Percentiles rank a stretch among this genome's conserved stretches.
Evolutionary conservation across 179 eudicot genomes (phyloP).

Genomic region (Actinidia arguta): DNA sequence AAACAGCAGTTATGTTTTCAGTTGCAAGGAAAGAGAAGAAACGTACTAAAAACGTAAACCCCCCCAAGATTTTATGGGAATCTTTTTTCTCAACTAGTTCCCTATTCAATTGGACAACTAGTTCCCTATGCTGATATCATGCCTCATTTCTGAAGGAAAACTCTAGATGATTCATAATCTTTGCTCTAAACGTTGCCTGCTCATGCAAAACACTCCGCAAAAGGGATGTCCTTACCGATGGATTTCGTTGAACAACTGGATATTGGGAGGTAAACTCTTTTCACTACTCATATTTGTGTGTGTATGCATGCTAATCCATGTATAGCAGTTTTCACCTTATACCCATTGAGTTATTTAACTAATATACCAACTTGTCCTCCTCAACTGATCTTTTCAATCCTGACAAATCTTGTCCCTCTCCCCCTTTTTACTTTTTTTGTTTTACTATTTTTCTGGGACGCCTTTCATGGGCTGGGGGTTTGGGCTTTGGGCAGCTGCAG

Average conservation of each 20-base stretch:
- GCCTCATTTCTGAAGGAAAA: background rate
- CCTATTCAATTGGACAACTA: background rate
- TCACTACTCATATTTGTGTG: background rate
- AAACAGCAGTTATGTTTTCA: background rate
- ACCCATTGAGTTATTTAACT: background rate
- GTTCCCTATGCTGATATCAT: background rate
- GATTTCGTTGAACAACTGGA: background rate
- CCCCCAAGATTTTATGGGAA: too few relatives aligned
- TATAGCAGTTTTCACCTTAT: background rate
- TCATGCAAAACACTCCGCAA: background rate
- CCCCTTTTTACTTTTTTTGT: background rate
- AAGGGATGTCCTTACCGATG: background rate
- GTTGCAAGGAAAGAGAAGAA: background rate
- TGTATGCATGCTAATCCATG: background rate
- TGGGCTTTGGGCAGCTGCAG: background rate
- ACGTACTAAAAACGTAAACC: too few relatives aligned
- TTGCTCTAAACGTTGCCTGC: background rate
- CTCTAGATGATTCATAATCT: background rate
- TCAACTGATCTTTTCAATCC: background rate
- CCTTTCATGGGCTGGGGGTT: background rate
- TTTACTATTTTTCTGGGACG: background rate
- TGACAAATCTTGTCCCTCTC: background rate
- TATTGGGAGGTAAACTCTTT: background rate
- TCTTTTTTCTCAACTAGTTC: background rate
- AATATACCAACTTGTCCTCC: background rate